These are phyloP conservation scores for Neurospora sp. DNA, from an alignment of 495 filamentous ascomycete species.

Conservation along the genomic window DNA sequence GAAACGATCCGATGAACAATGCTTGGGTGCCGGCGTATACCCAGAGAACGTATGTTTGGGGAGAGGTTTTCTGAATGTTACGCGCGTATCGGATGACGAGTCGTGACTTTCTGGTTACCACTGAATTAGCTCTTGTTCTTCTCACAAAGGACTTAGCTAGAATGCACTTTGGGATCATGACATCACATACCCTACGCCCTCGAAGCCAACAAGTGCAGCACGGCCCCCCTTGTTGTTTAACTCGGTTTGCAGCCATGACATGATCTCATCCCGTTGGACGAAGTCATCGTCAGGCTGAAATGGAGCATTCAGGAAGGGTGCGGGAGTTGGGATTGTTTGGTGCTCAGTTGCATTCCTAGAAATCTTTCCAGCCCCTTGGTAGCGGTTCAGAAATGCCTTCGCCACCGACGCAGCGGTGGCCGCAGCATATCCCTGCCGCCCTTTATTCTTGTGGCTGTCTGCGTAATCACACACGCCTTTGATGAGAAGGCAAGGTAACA, in stretches of 20 bases:
- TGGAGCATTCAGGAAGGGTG: too few species aligned
- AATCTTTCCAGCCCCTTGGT: too few species aligned
- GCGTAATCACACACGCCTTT: too few species aligned
- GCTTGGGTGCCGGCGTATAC: constrained; percentile 27
- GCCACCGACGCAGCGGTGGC: too few species aligned
- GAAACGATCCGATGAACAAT: constrained; percentile 31
- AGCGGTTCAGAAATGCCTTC: too few species aligned
- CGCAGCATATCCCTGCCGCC: too few species aligned
- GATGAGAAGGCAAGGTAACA: too few species aligned
- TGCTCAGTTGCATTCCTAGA: too few species aligned
- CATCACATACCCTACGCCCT: constrained; percentile 37
- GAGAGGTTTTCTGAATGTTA: constrained; percentile 19
- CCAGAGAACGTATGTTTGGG: constrained; percentile 36
- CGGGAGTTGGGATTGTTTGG: too few species aligned
- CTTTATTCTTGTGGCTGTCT: too few species aligned
- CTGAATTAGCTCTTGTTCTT: not conserved
- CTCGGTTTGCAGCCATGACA: not conserved
- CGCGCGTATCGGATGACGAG: constrained; percentile 42
- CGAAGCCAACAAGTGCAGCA: constrained; percentile 32
- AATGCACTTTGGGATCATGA: too few species aligned
- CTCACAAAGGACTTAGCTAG: not conserved
- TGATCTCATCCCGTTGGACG: not conserved
- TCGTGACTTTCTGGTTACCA: constrained; percentile 36
- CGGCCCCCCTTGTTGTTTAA: not conserved
- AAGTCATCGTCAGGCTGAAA: constrained; percentile 1